Evolutionary conservation across 441 rosid genomes (phyloP).

Genomic region (Populus hybrid): DNA sequence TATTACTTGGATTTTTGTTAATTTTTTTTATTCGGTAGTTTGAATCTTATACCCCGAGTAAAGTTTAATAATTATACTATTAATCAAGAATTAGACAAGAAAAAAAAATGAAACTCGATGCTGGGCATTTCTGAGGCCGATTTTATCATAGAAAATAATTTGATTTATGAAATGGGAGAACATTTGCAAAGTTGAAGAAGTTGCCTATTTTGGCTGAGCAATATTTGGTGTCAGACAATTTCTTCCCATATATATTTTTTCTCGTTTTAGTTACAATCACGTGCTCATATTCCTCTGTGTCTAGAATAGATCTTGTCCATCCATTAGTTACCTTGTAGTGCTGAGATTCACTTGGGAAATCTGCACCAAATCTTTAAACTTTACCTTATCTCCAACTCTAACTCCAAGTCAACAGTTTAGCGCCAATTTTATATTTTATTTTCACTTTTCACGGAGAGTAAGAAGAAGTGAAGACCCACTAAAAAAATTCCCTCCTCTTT

Average conservation of each 20-base stretch:
- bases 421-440: constrained; percentile 25
- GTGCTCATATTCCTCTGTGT: neutral
- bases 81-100: no score
- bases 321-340: neutral
- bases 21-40: no score
- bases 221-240: neutral
- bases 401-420: constrained; percentile 26
- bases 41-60: no score
- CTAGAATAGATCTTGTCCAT: neutral
- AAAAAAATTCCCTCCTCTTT: constrained; percentile 6
- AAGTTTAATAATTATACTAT: no score
- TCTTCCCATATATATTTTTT: neutral
- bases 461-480: neutral
- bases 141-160: no score
- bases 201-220: neutral
- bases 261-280: constrained; percentile 3
- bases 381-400: neutral
- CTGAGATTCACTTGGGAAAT: no score
- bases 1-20: no score
- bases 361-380: neutral
- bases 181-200: neutral
- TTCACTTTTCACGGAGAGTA: constrained; percentile 4
- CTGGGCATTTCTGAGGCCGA: no score
- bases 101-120: no score
- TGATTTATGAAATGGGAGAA: no score